These are phyloP conservation scores for Sarocladium brachiariae DNA, from an alignment of 2,329 filamentous ascomycete species.

Conservation along the genomic window DNA sequence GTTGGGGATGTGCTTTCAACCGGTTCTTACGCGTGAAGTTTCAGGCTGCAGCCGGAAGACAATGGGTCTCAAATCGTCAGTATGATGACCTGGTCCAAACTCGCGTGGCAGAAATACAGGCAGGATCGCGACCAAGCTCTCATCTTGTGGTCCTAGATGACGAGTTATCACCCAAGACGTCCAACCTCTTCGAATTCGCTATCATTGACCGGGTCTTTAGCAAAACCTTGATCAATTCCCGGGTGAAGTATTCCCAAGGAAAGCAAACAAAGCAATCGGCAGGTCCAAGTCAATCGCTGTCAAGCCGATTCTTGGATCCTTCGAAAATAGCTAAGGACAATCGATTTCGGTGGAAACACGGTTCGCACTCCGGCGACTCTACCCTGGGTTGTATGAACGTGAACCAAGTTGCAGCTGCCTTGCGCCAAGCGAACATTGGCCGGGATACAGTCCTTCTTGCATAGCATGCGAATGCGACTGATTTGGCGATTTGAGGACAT, in stretches of 20 bases:
- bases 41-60: not conserved
- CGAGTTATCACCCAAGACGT: not conserved
- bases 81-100: not conserved
- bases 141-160: constrained; percentile 4
- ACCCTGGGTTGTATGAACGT: not conserved
- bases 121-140: not conserved
- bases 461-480: not conserved
- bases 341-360: not conserved
- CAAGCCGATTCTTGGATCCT: not conserved
- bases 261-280: not conserved
- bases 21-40: too few species aligned
- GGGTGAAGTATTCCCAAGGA: constrained; percentile 1
- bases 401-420: not conserved
- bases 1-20: too few species aligned
- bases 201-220: not conserved
- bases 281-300: not conserved
- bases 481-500: not conserved
- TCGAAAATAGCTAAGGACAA: not conserved
- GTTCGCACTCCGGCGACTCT: not conserved
- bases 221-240: constrained; percentile 2
- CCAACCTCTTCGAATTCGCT: not conserved
- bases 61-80: not conserved
- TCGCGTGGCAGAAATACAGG: not conserved
- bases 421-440: not conserved
- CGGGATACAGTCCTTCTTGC: not conserved